These are phyloP conservation scores for Ganoderma boninense DNA, from an alignment of 1,284 basidiomycete genomes.

Conservation along the genomic window DNA sequence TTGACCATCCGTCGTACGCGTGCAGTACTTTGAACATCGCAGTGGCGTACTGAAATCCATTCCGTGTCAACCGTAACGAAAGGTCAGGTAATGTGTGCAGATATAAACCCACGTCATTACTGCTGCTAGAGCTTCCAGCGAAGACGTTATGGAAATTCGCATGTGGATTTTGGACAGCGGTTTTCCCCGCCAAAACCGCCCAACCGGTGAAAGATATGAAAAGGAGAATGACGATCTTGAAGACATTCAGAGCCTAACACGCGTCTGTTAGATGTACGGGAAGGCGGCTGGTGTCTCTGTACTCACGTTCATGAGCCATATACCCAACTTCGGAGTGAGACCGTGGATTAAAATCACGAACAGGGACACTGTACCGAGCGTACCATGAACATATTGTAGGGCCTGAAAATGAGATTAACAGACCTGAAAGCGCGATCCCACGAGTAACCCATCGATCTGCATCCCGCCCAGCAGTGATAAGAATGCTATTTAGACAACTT, in stretches of 20 bases:
- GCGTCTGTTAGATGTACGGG: background rate
- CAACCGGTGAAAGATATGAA: conserved; percentile 61
- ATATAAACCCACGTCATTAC: conserved; percentile 60
- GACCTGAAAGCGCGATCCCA: conserved; percentile 65
- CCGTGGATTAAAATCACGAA: conserved; percentile 36
- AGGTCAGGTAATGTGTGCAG: background rate
- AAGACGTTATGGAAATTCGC: conserved; percentile 53
- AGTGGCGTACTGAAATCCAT: conserved; percentile 56
- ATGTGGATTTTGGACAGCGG: conserved; percentile 54
- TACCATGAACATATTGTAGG: background rate
- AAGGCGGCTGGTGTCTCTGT: background rate
- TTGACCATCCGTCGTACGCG: conserved; percentile 52
- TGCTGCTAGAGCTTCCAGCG: conserved; percentile 67
- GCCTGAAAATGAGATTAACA: conserved; percentile 2
- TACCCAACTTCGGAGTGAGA: conserved; percentile 36
- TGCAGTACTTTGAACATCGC: conserved; percentile 66
- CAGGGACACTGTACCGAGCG: conserved; percentile 32
- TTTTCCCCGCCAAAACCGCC: conserved; percentile 54
- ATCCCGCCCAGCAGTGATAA: conserved; percentile 53
- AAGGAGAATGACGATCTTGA: conserved; percentile 69
- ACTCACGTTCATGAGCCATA: conserved; percentile 42
- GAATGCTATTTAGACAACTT: conserved; percentile 47
- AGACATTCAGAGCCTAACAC: conserved; percentile 55
- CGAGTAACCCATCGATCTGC: conserved; percentile 58
- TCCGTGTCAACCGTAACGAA: background rate